Conservation (phyloP, 1,284 basidiomycete species). For the Vanrija pseudolonga region DNA sequence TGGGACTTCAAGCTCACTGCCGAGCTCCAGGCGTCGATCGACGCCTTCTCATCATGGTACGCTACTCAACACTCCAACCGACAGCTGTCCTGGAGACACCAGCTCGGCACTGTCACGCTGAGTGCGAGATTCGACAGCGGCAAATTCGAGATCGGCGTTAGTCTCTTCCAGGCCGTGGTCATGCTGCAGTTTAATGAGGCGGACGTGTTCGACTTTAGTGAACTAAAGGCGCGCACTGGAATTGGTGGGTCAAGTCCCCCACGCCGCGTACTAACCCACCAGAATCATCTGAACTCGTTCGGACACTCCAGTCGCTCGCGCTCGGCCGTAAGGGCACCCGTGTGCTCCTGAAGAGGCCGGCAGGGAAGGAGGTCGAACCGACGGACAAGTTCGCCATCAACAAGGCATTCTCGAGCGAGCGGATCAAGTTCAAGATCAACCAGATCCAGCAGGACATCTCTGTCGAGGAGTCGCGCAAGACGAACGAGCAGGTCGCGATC, state of each 20-base stretch:
- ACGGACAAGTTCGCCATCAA: constrained; percentile 79
- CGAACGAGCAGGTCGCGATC: constrained; percentile 76
- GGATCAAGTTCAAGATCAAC: constrained; percentile 84
- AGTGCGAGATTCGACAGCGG: constrained; percentile 65
- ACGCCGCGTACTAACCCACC: not conserved
- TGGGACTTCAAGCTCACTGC: constrained; percentile 40
- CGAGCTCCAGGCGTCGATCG: constrained; percentile 68
- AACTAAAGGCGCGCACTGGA: constrained; percentile 67
- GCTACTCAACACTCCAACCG: constrained; percentile 64
- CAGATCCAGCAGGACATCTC: constrained; percentile 92
- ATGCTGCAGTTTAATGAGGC: constrained; percentile 85
- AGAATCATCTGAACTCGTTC: constrained; percentile 71
- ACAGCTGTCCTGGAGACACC: constrained; percentile 75
- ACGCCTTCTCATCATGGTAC: constrained; percentile 66
- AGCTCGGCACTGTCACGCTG: constrained; percentile 71
- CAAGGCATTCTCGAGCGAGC: constrained; percentile 73
- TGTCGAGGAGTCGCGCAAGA: constrained; percentile 81
- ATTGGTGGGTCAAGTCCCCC: constrained; percentile 59
- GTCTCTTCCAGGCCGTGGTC: constrained; percentile 81
- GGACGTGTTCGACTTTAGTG: constrained; percentile 57
- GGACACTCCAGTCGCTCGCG: constrained; percentile 87
- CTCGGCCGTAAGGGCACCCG: constrained; percentile 74
- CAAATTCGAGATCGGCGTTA: constrained; percentile 83
- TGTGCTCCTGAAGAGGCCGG: constrained; percentile 76
- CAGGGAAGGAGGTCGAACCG: constrained; percentile 72